Evolutionary conservation across 2,329 filamentous ascomycete genomes (phyloP), one percentile per base, ranked within the genome.

Genomic region (Thielaviopsis populi): DNA sequence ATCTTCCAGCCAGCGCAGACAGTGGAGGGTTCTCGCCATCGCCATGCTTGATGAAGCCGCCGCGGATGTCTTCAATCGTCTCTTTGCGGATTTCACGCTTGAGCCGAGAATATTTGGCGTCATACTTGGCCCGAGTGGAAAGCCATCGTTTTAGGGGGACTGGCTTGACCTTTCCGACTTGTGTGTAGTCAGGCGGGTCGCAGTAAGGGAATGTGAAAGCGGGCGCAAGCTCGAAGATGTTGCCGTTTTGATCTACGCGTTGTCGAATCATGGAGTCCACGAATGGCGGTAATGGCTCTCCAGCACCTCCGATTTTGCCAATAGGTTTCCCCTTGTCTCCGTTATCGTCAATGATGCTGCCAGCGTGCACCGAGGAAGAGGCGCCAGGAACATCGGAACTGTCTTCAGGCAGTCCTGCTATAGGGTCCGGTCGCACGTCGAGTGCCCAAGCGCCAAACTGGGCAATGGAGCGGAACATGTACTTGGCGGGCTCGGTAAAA

Each of bases 361-460:
- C 66, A 22, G 22, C 70, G 7, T 74, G 74, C 4, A 71, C 76
- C 1, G 84, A 85, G 7, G 73, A 73, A 4, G 71, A 76, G 1
- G 84, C 85, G 11, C 71, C 76, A 6, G 27, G 53, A 13, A 56
- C n/a, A 22, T 56, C 53, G 13, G 17, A 0, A 56, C 53, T 11
- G 24, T 56, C 53, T 56, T 56, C 53, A 2, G 27, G 27, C n/a
- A 13, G 15, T 22, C 27, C 53, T 0, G 88, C 53, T 0, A 88
- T 90, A 11, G 82, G 78, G 68, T 91, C 88, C 66, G 95, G 89
- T 66, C 91, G 86, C 42, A 87, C 73, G 0, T 91, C 89, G 24
- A 96, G 79, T 0, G 88, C 87, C 91, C 91, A 97, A 0, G 91
- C 90, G 1, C 91, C 88, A 70, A 99, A 97, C 69, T 96, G 92